Evolutionary conservation across 352 stramenopile species (phyloP), one percentile per base, ranked within the genome.

Genomic region (Phytophthora meadii): DNA sequence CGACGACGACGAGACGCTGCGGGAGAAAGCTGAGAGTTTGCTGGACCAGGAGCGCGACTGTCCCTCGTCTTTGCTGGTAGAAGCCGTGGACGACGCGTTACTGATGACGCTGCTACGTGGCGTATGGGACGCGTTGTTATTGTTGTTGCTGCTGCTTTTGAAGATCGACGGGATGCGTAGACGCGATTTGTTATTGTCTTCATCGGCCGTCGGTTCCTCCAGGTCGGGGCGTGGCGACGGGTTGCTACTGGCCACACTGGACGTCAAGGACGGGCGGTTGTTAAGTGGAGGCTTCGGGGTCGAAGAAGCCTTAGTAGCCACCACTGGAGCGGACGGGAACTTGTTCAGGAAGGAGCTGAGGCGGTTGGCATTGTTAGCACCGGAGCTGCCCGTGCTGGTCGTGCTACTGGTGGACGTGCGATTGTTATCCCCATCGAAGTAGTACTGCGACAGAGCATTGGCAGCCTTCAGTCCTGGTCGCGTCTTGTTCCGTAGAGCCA

Each of bases 331-430:
- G 4, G 58, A 71, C 24, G 82, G 80, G 56, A 93, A 84, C 54
- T 90, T 87, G 61, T 72, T 89, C 8, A 93, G 69, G 54, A 93
- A 93, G 12, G 80, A 79, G 17, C 65, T 87, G 19, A 93, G 72
- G 22, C 77, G 70, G 60, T 64, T 89, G 53, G 70, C 72, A 54
- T 68, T 79, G 50, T 76, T 76, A 36, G 70, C 67, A 9, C 51
- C 52, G 30, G 51, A 64, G 48, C 58, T 72, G 28, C 54, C 47
- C 0, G 41, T 70, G 49, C 61, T 78, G 36, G 51, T 50, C 3
- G 53, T 67, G 53, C 70, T 72, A 27, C 60, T 66, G 9, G 54
- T 68, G 14, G 66, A 76, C 41, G 41, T 17, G 39, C 58, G 55
- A 15, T 56, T 72, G 50, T 24, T 68, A 32, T 68, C 60, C 1